Evolutionary conservation across 306 rosid genomes (phyloP), one percentile per base, ranked within the genome.

Genomic region (Purshia tridentata): DNA sequence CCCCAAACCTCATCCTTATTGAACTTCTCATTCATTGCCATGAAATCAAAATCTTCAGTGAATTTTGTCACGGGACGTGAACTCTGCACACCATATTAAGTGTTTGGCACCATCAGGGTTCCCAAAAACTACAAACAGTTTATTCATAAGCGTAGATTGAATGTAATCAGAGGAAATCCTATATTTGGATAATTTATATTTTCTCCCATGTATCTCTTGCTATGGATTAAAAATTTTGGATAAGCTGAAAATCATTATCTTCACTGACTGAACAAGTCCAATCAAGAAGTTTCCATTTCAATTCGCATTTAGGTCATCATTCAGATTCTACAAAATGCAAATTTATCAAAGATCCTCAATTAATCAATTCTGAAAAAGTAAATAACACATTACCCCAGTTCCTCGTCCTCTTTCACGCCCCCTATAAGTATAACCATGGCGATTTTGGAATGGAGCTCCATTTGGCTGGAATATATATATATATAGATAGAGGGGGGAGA

Each of bases 1-100:
- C 91, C 97, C 99, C 99, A 94, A n/a, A 91, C 97, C 84, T 94
- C 97, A 77, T 94, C 99, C 90, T 94, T 94, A 52, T 91, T 94
- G 76, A 94, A 94, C 80, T 91, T 94, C 82, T 94, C 99, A 81
- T 91, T 94, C 99, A 94, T 94, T 53, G 97, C 96, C 67, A 14
- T 86, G 86, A 94, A 91, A 77, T 94, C 96, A 88, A 94, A 91
- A 69, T 94, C 99, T 77, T 91, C 97, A 1, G 97, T 89, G 80
- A 94, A 94, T 70, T 72, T 84, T 52, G 88, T 76, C 39, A 85
- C 78, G 4, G 92, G 87, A 47, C 75, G 89, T 13, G 86, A 79
- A 72, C 81, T 85, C 98, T 93, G 91, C 73, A 80, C 75, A 69
- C 67, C 61, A 73, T 55, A 56, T 77, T 66, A 74, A 53, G 2